phyloP scores from a whole-genome alignment of 179 eudicot species.

The Actinidia arguta region DNA sequence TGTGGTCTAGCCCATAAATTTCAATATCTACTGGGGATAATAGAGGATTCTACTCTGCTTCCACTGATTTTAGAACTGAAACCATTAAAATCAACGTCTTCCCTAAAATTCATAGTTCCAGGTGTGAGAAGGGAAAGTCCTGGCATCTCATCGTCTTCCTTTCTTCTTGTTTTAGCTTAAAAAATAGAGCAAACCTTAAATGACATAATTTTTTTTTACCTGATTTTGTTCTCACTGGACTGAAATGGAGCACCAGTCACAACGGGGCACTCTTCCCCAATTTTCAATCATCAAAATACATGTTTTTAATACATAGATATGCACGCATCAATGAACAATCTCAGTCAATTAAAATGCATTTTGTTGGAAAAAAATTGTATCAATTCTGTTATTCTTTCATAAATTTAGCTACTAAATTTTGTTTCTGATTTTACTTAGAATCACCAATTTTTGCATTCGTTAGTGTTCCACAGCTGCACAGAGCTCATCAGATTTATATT shows the following conservation, averaged over 20 bases:
- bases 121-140: conserved; percentile 57
- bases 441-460: conserved; percentile 24
- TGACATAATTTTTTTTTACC: conserved; percentile 40
- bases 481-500: conserved; percentile 85
- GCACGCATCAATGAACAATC: conserved; percentile 3
- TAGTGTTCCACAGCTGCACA: conserved; percentile 71
- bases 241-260: conserved; percentile 20
- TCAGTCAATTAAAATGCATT: too few species aligned
- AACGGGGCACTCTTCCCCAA: conserved; percentile 28
- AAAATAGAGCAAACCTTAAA: conserved; percentile 33
- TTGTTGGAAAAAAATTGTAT: too few species aligned
- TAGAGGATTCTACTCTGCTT: conserved; percentile 20
- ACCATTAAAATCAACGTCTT: too few species aligned
- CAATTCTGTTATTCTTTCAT: conserved; percentile 39
- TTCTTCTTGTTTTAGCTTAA: conserved; percentile 27
- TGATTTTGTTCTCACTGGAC: conserved; percentile 28
- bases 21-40: conserved; percentile 30
- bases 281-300: conserved; percentile 23
- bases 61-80: conserved; percentile 35
- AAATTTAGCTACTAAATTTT: conserved; percentile 27
- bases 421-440: conserved; percentile 6
- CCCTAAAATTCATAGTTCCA: conserved; percentile 38
- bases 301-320: not conserved
- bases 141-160: conserved; percentile 39
- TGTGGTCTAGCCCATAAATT: conserved; percentile 23